Conservation (phyloP, 768 basidiomycete genomes). For the Hygrophorus russula region DNA sequence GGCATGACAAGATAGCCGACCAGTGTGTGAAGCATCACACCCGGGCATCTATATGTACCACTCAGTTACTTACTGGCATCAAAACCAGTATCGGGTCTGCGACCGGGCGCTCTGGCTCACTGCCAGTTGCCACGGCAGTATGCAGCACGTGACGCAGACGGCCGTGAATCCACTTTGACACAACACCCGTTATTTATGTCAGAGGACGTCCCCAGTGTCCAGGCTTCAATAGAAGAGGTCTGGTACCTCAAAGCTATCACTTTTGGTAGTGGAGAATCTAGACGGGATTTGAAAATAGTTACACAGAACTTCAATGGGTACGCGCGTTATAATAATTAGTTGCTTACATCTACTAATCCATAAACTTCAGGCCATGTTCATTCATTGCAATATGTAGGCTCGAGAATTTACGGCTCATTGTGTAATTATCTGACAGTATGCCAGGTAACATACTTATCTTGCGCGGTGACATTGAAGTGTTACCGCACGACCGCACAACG, state of each 20-base stretch:
- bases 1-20: too few relatives aligned
- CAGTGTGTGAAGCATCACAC: too few relatives aligned
- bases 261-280: slow-evolving; percentile 27
- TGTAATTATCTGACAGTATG: slow-evolving; percentile 3
- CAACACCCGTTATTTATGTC: too few relatives aligned
- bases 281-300: slow-evolving; percentile 45
- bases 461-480: slow-evolving; percentile 69
- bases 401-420: slow-evolving; percentile 2
- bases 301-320: slow-evolving; percentile 83
- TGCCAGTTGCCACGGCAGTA: too few relatives aligned
- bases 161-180: too few relatives aligned
- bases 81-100: too few relatives aligned
- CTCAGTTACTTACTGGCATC: too few relatives aligned
- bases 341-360: slow-evolving; percentile 1
- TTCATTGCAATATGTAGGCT: slow-evolving; percentile 79
- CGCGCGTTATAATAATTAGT: slow-evolving; percentile 15
- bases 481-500: slow-evolving; percentile 48
- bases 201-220: slow-evolving; percentile 9
- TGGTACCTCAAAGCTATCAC: slow-evolving; percentile 68
- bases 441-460: slow-evolving; percentile 83
- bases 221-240: slow-evolving; percentile 43
- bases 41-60: too few relatives aligned
- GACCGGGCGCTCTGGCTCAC: too few relatives aligned
- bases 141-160: too few relatives aligned
- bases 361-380: slow-evolving; percentile 61